Base-by-base conservation (phyloP, 2,329 filamentous ascomycete species). In the Colletotrichum sp. region DNA sequence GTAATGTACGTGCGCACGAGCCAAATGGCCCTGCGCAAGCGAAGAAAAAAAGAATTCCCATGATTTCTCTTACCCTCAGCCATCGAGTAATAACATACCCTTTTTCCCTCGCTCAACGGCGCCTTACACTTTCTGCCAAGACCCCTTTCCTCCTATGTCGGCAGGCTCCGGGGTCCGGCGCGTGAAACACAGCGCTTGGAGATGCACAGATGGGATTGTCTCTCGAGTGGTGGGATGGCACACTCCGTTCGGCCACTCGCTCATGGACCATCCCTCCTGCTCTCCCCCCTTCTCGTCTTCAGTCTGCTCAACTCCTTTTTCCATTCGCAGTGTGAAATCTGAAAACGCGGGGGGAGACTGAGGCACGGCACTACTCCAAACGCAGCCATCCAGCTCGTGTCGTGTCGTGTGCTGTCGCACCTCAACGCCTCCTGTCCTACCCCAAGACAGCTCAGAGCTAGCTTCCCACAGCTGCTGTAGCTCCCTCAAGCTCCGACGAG, bases 131-230 rank as follows among this genome's bases (percentile, higher is more conserved):
- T 48, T 34, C 15, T 22, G 43, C 32, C 25, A 27, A 32, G 43
- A 71, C 13, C 39, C 62, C 15, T 28, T 48, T 25, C 15, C 55
- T 36, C 64, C 56, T 56, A 64, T 34, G 22, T 60, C 64, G 70
- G 70, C 73, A 75, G 39, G 73, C 73, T 65, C 73, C 73, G 70
- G 73, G 69, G 73, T 64, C 71, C 62, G 73, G 30, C 56, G 70
- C n/a, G 32, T 65, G 73, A 75, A 75, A 75, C 73, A 36, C 43
- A 58, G 56, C 70, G 73, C 73, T 75, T 75, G 70, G 70, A 75
- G 64, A 68, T 75, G 73, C 73, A 68, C 70, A 75, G 73, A 75
- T 64, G 64, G 43, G 69, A 60, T 36, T 62, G 22, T 55, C 39
- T 36, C 52, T 62, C 56, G 18, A 32, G 25, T 55, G 28, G 66